Conservation (phyloP, 2,329 filamentous ascomycete genomes). For the Colletotrichum tropicicola region DNA sequence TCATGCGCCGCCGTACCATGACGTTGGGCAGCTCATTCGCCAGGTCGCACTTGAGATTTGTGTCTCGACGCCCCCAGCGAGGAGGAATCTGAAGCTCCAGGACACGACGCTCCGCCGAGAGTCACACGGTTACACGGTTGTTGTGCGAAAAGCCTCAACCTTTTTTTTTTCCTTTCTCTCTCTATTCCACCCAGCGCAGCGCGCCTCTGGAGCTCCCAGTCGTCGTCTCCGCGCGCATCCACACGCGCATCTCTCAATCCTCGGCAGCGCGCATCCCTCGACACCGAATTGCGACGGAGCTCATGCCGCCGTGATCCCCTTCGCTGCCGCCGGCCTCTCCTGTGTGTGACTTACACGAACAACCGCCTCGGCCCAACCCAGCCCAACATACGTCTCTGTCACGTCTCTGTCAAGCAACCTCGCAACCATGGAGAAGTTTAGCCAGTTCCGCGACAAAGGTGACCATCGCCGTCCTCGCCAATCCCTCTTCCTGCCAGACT, state of each 20-base stretch:
- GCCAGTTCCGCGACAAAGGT: slow-evolving; percentile 92
- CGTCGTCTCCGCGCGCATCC: no score
- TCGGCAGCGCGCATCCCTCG: slow-evolving; percentile 2
- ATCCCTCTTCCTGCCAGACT: neutral
- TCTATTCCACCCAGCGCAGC: no score
- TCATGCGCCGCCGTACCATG: slow-evolving; percentile 19
- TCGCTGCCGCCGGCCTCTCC: neutral
- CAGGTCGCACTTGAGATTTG: slow-evolving; percentile 14
- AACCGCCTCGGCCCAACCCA: neutral
- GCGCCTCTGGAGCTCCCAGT: neutral
- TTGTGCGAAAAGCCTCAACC: neutral
- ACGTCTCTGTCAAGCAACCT: neutral
- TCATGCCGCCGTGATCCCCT: slow-evolving; percentile 15
- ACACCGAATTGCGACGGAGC: neutral
- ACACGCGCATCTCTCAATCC: no score
- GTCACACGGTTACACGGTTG: neutral
- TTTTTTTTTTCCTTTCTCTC: neutral
- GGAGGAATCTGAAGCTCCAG: neutral
- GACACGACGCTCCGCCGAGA: neutral
- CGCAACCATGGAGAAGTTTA: slow-evolving; percentile 86
- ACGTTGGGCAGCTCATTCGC: slow-evolving; percentile 29
- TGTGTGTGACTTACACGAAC: slow-evolving; percentile 16
- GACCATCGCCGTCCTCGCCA: slow-evolving; percentile 28
- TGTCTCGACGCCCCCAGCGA: slow-evolving; percentile 20
- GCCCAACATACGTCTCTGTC: neutral